Evolutionary conservation across 805 yeast genomes (phyloP).

Genomic region (Sugiyamaella mastotermitis): DNA sequence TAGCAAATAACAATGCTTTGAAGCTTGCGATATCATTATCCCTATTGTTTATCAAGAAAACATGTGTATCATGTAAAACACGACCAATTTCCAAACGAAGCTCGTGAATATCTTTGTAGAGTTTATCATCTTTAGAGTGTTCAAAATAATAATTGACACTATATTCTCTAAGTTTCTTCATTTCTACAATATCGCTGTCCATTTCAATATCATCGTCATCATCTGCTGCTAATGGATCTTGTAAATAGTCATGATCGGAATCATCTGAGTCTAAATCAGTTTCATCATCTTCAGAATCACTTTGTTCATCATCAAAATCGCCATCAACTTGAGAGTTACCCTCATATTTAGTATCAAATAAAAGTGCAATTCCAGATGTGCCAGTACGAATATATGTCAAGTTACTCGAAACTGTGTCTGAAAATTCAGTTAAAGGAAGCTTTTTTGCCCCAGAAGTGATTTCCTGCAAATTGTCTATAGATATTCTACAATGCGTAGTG

Average conservation of each 20-base stretch:
- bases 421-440: conserved; percentile 30
- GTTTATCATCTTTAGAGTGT: conserved; percentile 28
- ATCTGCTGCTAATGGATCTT: conserved; percentile 1
- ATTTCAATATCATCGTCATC: conserved; percentile 20
- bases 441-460: conserved; percentile 32
- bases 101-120: conserved; percentile 51
- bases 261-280: conserved; percentile 24
- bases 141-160: conserved; percentile 63
- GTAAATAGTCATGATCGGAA: conserved; percentile 22
- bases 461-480: conserved; percentile 18
- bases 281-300: conserved; percentile 17
- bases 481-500: conserved; percentile 36
- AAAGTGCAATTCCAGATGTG: conserved; percentile 61
- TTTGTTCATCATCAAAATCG: conserved; percentile 25
- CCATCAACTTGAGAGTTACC: conserved; percentile 3
- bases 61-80: conserved; percentile 52
- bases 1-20: conserved; percentile 54
- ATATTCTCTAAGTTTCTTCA: conserved; percentile 55
- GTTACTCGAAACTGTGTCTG: conserved; percentile 52
- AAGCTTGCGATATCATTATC: conserved; percentile 62
- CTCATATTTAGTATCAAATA: conserved; percentile 59
- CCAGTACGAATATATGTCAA: conserved; percentile 53
- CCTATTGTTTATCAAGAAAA: conserved; percentile 41
- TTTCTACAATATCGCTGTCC: conserved; percentile 38
- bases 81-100: conserved; percentile 55